These are phyloP conservation scores for Bruguiera parviflora DNA, from an alignment of 345 rosid genomes.

Conservation along the genomic window DNA sequence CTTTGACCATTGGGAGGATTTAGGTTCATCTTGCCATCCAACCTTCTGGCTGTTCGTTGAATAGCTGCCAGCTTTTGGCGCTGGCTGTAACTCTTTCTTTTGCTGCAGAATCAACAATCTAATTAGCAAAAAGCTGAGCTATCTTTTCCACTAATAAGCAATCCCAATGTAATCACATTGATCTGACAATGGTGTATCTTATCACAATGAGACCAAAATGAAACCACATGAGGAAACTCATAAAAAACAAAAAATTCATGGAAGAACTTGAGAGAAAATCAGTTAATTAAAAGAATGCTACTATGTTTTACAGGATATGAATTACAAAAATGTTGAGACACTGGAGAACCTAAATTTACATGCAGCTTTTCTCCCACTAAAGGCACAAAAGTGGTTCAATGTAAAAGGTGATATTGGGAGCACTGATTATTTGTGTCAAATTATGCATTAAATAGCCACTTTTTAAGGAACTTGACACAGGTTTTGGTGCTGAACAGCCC, in stretches of 20 bases:
- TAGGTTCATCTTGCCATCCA: slow-evolving; percentile 48
- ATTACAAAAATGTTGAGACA: neutral
- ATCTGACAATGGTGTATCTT: neutral
- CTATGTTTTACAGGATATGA: neutral
- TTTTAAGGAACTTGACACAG: neutral
- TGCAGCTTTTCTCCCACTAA: neutral
- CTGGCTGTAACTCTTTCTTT: slow-evolving; percentile 48
- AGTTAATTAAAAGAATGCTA: neutral
- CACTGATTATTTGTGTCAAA: too few relatives aligned
- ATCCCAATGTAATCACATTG: neutral
- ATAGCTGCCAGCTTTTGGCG: slow-evolving; percentile 53
- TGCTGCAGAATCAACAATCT: slow-evolving; percentile 33
- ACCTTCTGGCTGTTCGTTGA: slow-evolving; percentile 54
- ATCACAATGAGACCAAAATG: neutral
- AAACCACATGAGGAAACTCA: neutral
- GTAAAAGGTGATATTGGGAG: too few relatives aligned
- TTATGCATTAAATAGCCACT: neutral
- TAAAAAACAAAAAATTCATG: neutral
- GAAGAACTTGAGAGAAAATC: neutral
- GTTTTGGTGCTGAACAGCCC: neutral
- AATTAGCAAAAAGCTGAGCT: neutral
- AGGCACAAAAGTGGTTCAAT: too few relatives aligned
- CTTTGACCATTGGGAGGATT: slow-evolving; percentile 27
- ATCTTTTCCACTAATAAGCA: slow-evolving; percentile 1
- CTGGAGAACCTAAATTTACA: neutral